Evolutionary conservation across 441 rosid species (phyloP).

Genomic region (Croton laevigatus): DNA sequence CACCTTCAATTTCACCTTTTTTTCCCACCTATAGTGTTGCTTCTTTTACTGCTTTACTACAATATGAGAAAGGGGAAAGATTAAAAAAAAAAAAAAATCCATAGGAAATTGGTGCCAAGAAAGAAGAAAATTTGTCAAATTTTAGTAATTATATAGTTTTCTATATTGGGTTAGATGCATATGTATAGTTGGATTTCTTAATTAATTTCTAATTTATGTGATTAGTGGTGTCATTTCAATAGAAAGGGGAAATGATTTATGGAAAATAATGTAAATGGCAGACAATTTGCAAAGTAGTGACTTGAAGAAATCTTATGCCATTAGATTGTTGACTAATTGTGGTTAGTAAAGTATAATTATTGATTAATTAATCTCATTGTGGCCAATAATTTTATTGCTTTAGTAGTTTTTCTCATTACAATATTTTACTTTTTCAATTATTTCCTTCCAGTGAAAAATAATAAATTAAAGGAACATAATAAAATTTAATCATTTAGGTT

Average conservation of each 20-base stretch:
- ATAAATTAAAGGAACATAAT: too few relatives aligned
- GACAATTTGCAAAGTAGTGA: slow-evolving; percentile 26
- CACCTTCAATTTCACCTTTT: neutral
- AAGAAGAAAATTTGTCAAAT: neutral
- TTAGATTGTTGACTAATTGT: neutral
- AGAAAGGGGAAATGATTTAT: slow-evolving; percentile 7
- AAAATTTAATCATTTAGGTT: too few relatives aligned
- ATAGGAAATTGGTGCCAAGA: neutral
- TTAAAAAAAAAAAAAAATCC: too few relatives aligned
- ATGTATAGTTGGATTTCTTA: neutral
- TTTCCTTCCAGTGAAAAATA: too few relatives aligned
- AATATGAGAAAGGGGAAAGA: neutral
- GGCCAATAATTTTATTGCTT: neutral
- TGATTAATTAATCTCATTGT: neutral
- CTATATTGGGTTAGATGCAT: neutral
- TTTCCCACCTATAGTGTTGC: slow-evolving; percentile 11
- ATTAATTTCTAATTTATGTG: neutral
- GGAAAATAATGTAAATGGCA: slow-evolving; percentile 24
- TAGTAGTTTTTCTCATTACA: slow-evolving; percentile 11
- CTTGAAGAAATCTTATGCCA: slow-evolving; percentile 2
- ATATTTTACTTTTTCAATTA: slow-evolving; percentile 15
- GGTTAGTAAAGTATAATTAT: neutral
- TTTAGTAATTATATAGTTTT: too few relatives aligned
- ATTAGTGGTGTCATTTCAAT: slow-evolving; percentile 40
- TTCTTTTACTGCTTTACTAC: slow-evolving; percentile 27